A percentile compares a stretch with the other conserved stretches of the same genome.
Evolutionary conservation across 805 yeast genomes (phyloP).

Genomic region (Candida suzukii): DNA sequence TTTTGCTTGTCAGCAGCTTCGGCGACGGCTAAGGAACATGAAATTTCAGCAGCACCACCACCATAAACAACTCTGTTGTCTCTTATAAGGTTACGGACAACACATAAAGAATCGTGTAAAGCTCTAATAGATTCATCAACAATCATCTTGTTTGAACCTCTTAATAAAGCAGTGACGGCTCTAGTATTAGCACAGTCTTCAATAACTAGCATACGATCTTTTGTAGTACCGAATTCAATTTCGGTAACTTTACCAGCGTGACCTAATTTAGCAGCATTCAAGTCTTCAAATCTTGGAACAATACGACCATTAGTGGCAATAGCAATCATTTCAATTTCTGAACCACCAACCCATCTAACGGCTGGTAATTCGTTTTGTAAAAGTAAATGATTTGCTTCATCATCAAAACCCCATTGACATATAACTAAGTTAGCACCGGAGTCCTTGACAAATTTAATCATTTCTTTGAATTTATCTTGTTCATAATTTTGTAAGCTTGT

Average conservation of each 20-base stretch:
- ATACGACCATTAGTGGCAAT: constrained; percentile 97
- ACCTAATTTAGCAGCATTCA: constrained; percentile 77
- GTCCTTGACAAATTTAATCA: constrained; percentile 80
- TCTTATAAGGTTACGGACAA: constrained; percentile 87
- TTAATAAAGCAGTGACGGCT: constrained; percentile 86
- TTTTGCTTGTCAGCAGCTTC: constrained; percentile 88
- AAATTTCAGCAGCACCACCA: constrained; percentile 97
- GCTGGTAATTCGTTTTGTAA: constrained; percentile 88
- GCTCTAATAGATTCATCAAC: constrained; percentile 97
- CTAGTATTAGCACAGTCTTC: constrained; percentile 83
- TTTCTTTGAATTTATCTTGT: constrained; percentile 80
- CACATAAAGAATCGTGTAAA: constrained; percentile 92
- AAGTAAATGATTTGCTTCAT: constrained; percentile 92
- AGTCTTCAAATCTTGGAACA: constrained; percentile 95
- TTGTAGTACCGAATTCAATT: constrained; percentile 91
- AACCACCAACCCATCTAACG: constrained; percentile 98
- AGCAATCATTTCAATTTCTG: constrained; percentile 91
- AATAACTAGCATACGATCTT: constrained; percentile 91
- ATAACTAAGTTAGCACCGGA: constrained; percentile 95
- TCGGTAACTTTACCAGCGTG: constrained; percentile 80
- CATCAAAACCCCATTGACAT: constrained; percentile 99
- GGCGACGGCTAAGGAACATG: constrained; percentile 86
- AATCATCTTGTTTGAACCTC: constrained; percentile 97
- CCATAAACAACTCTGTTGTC: constrained; percentile 97
- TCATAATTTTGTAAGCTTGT: constrained; percentile 86